These are phyloP conservation scores for Fusarium brevicatenulatum DNA, from an alignment of 2,329 filamentous ascomycete species.

Conservation along the genomic window DNA sequence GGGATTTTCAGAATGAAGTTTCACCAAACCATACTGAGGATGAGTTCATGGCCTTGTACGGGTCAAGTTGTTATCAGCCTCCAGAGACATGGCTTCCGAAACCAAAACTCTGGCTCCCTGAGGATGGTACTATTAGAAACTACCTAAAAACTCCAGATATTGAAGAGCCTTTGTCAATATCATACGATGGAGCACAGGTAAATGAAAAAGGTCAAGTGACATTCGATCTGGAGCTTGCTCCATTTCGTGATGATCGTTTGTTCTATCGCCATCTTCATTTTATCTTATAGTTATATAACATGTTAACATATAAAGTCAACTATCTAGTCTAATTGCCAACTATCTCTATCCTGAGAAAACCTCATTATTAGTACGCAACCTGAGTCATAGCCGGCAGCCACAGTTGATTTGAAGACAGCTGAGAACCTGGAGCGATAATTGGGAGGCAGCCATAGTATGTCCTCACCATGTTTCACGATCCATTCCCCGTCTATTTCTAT, in stretches of 20 bases:
- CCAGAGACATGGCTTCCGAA: neutral
- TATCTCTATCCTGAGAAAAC: neutral
- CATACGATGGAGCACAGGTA: neutral
- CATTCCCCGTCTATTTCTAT: too few species aligned
- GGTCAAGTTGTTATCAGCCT: neutral
- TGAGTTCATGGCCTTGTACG: neutral
- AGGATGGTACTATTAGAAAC: rapidly evolving
- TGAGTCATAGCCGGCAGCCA: rapidly evolving
- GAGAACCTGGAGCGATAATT: rapidly evolving
- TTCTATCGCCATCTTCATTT: rapidly evolving
- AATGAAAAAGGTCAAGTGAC: neutral
- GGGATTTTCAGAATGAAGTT: rapidly evolving
- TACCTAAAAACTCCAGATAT: rapidly evolving
- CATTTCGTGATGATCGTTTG: rapidly evolving
- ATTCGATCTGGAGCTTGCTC: neutral
- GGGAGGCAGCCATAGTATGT: rapidly evolving
- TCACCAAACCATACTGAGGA: neutral
- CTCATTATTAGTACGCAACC: neutral
- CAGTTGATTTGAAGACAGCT: rapidly evolving
- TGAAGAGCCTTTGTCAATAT: neutral
- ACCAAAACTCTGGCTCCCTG: neutral
- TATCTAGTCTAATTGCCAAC: rapidly evolving
- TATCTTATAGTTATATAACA: rapidly evolving
- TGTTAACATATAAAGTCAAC: too few species aligned
- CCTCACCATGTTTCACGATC: rapidly evolving